These are phyloP conservation scores for Acacia pycnantha DNA, from an alignment of 331 rosid genomes.

Conservation along the genomic window DNA sequence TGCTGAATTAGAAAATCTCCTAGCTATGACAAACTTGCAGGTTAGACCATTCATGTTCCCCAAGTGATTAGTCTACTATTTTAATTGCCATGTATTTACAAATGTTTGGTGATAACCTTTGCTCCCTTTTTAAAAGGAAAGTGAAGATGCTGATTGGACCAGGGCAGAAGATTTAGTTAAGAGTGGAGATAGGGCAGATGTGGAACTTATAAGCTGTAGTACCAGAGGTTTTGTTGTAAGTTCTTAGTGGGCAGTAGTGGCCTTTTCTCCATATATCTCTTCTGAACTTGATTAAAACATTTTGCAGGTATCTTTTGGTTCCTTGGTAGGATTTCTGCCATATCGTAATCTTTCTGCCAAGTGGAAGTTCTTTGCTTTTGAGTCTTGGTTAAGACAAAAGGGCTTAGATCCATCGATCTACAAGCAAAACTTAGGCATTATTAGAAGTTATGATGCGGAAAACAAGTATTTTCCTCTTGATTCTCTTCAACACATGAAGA, in stretches of 20 bases:
- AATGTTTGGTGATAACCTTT: constrained; percentile 22
- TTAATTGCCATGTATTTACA: constrained; percentile 5
- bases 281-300: constrained; percentile 36
- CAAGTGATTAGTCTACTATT: constrained; percentile 16
- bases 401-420: constrained; percentile 83
- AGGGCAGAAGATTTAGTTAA: constrained; percentile 59
- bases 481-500: constrained; percentile 36
- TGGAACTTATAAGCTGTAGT: constrained; percentile 81
- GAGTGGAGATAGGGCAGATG: constrained; percentile 63
- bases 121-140: constrained; percentile 43
- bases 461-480: constrained; percentile 33
- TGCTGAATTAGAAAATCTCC: constrained; percentile 35
- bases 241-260: constrained; percentile 23
- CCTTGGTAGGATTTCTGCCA: constrained; percentile 88
- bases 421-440: constrained; percentile 58
- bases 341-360: constrained; percentile 80
- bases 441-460: constrained; percentile 49
- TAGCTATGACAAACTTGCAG: constrained; percentile 46
- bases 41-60: constrained; percentile 42
- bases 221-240: constrained; percentile 88
- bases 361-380: constrained; percentile 97
- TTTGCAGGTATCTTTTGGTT: constrained; percentile 85
- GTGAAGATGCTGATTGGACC: constrained; percentile 77
- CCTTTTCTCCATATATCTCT: constrained; percentile 7
- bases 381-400: constrained; percentile 87